Conservation (phyloP, 352 stramenopile genomes). For the Pythium biforme region DNA sequence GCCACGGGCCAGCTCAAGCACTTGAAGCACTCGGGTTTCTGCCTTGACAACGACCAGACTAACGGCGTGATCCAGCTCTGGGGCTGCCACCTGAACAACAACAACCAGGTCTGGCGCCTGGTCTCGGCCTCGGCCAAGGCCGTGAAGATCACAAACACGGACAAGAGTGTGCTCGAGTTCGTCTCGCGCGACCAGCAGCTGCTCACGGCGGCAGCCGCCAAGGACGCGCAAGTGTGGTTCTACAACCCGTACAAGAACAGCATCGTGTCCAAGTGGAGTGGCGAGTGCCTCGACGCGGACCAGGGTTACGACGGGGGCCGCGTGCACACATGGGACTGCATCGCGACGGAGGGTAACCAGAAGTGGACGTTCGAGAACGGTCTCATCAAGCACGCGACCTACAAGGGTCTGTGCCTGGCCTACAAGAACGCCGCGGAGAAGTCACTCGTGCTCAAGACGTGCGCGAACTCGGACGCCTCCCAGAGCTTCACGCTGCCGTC, state of each 20-base stretch:
- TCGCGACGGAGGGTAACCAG: constrained; percentile 26
- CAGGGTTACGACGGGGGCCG: constrained; percentile 9
- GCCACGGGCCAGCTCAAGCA: constrained; percentile 44
- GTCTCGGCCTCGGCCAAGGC: constrained; percentile 17
- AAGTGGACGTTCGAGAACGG: constrained; percentile 28
- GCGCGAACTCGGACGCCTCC: constrained; percentile 37
- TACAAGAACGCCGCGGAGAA: constrained; percentile 45
- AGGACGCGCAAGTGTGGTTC: constrained; percentile 25
- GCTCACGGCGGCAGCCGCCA: not conserved
- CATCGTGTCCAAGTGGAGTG: constrained; percentile 22
- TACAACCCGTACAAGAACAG: constrained; percentile 21
- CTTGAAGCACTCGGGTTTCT: constrained; percentile 54
- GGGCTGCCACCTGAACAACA: constrained; percentile 51
- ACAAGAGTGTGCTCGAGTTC: constrained; percentile 20
- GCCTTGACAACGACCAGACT: constrained; percentile 50
- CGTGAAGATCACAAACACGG: constrained; percentile 9
- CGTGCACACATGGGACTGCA: constrained; percentile 29
- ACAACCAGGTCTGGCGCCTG: constrained; percentile 37
- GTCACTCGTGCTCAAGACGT: constrained; percentile 49
- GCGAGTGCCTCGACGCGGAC: constrained; percentile 30
- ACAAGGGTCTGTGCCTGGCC: constrained; percentile 45
- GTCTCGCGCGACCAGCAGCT: constrained; percentile 1
- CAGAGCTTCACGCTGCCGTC: constrained; percentile 26
- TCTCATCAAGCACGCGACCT: constrained; percentile 15
- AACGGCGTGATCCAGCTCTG: constrained; percentile 49